Percentiles rank a stretch among this genome's conserved stretches.
Evolutionary conservation across 176 grass and related monocot species (phyloP).

Genomic region (Luzula sylvatica): DNA sequence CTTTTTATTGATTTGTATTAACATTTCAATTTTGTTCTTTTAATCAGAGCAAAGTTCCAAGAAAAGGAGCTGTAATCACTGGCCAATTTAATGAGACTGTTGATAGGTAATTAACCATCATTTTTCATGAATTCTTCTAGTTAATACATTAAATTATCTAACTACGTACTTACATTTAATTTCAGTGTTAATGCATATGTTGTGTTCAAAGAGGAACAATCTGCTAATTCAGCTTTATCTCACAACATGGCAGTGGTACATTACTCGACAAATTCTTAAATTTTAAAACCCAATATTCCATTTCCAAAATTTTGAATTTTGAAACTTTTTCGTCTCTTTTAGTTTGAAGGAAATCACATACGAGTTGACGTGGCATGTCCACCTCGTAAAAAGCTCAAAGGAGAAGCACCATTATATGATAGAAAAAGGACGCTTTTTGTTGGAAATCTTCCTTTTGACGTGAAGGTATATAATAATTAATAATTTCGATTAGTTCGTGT

Average conservation of each 20-base stretch:
- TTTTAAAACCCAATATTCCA: too few species aligned
- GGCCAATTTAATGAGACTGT: constrained; percentile 60
- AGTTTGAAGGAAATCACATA: constrained; percentile 91
- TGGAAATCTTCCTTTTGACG: constrained; percentile 92
- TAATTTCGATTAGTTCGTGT: background rate
- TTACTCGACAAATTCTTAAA: background rate
- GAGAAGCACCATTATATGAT: constrained; percentile 77
- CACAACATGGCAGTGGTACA: constrained; percentile 80
- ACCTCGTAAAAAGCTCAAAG: constrained; percentile 73
- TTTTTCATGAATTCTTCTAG: background rate
- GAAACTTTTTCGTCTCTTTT: constrained; percentile 13
- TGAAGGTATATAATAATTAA: constrained; percentile 42
- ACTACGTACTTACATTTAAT: constrained; percentile 4
- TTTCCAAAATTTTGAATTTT: constrained; percentile 7
- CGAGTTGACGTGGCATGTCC: constrained; percentile 83
- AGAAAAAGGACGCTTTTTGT: constrained; percentile 89
- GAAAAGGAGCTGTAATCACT: constrained; percentile 56
- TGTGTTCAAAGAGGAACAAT: constrained; percentile 83
- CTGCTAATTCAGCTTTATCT: constrained; percentile 39
- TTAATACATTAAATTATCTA: background rate
- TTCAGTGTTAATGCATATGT: constrained; percentile 94
- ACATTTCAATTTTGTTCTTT: background rate
- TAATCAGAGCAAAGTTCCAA: constrained; percentile 67
- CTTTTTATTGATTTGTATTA: background rate
- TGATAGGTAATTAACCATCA: constrained; percentile 31